phyloP scores from a whole-genome alignment of 73 alveolate species.

The Tetrahymena thermophila region DNA sequence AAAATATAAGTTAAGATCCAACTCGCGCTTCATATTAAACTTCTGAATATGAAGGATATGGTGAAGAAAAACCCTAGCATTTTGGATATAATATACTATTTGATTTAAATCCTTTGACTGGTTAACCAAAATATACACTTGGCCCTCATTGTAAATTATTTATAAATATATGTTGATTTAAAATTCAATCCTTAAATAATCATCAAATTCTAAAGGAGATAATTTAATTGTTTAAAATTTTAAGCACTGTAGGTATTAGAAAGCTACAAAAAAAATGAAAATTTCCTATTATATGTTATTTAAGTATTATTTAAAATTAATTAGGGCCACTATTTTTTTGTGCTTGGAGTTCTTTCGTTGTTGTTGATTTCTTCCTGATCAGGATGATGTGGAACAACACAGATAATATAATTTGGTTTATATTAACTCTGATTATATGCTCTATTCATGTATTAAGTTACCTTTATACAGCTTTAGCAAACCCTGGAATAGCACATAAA shows the following conservation, averaged over 20 bases:
- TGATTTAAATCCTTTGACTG: neutral
- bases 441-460: constrained; percentile 7
- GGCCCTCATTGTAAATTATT: neutral
- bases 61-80: neutral
- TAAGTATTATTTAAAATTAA: neutral
- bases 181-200: too few relatives aligned
- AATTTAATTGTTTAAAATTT: too few relatives aligned
- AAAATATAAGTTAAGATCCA: neutral
- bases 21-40: neutral
- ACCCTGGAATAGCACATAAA: constrained; percentile 31
- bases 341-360: neutral
- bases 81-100: neutral
- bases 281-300: too few relatives aligned
- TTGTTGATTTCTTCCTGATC: neutral
- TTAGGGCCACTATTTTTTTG: neutral
- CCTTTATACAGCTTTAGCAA: constrained; percentile 16
- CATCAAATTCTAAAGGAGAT: too few relatives aligned
- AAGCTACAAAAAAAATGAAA: too few relatives aligned
- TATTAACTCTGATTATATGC: neutral
- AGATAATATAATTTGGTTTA: neutral
- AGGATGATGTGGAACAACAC: neutral
- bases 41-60: neutral
- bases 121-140: neutral
- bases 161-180: neutral
- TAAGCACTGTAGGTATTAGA: too few relatives aligned